phyloP scores from a whole-genome alignment of 257 asterid genomes.

The Solanum verrucosum region DNA sequence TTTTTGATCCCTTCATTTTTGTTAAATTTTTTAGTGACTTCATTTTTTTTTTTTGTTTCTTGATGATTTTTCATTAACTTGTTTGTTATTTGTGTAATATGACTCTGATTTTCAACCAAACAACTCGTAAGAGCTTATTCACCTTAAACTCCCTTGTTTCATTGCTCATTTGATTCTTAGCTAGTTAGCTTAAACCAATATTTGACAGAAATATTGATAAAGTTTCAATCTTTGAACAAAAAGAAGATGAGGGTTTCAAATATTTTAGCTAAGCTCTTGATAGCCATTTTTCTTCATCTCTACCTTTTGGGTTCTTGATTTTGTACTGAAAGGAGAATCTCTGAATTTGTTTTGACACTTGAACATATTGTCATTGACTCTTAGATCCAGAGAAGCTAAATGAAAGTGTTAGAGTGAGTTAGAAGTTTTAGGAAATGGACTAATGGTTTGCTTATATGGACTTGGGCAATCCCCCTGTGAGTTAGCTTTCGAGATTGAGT shows the following conservation, averaged over 20 bases:
- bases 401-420: neutral
- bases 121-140: neutral
- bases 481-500: neutral
- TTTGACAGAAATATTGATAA: neutral
- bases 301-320: neutral
- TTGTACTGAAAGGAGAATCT: neutral
- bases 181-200: neutral
- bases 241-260: neutral
- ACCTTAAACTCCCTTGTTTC: neutral
- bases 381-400: neutral
- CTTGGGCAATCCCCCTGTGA: neutral
- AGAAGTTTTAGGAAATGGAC: neutral
- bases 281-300: neutral
- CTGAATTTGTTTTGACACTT: neutral
- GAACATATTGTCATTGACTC: neutral
- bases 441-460: neutral
- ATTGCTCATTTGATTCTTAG: neutral
- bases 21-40: neutral
- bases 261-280: neutral
- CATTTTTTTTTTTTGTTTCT: neutral
- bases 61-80: neutral
- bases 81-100: neutral
- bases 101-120: neutral
- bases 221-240: neutral
- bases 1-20: neutral